Evolutionary conservation across 495 filamentous ascomycete genomes (phyloP).

Genomic region (Pyronema domesticum): DNA sequence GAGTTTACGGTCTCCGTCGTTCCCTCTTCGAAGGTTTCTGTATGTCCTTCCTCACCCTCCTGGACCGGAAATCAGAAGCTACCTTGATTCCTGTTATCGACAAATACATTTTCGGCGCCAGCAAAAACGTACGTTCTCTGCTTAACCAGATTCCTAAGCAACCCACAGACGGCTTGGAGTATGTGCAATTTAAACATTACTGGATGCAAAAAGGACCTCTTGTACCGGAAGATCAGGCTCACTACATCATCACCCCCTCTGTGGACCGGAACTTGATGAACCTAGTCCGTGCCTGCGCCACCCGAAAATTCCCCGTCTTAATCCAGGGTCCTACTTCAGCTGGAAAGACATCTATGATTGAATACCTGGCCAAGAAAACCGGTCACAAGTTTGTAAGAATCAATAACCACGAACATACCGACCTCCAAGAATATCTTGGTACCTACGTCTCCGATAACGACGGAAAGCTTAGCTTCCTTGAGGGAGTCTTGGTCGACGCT

Average conservation of each 20-base stretch:
- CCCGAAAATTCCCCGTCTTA: conserved; percentile 79
- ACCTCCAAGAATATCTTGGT: conserved; percentile 93
- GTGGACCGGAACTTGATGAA: conserved; percentile 88
- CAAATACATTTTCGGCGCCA: conserved; percentile 52
- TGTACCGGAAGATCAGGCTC: conserved; percentile 47
- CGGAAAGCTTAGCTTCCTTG: conserved; percentile 74
- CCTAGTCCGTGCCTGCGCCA: conserved; percentile 77
- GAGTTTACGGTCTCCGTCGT: conserved; percentile 71
- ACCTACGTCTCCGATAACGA: conserved; percentile 75
- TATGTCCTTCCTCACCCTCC: conserved; percentile 89
- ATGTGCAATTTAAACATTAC: conserved; percentile 82
- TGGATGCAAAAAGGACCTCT: conserved; percentile 67
- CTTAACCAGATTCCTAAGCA: conserved; percentile 55
- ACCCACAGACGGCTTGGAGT: conserved; percentile 53
- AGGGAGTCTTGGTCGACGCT: conserved; percentile 85
- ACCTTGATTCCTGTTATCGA: conserved; percentile 66
- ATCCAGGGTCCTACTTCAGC: conserved; percentile 93
- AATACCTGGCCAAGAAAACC: conserved; percentile 85
- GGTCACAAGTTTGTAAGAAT: conserved; percentile 95
- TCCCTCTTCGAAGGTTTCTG: conserved; percentile 88
- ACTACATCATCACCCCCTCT: conserved; percentile 94
- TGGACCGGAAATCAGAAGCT: conserved; percentile 59
- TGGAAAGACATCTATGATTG: conserved; percentile 98
- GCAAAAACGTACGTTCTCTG: conserved; percentile 45
- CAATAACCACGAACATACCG: conserved; percentile 98